A percentile compares a stretch with the other conserved stretches of the same genome.
phyloP scores from a whole-genome alignment of 257 asterid species.

The Hygrophila difformis region DNA sequence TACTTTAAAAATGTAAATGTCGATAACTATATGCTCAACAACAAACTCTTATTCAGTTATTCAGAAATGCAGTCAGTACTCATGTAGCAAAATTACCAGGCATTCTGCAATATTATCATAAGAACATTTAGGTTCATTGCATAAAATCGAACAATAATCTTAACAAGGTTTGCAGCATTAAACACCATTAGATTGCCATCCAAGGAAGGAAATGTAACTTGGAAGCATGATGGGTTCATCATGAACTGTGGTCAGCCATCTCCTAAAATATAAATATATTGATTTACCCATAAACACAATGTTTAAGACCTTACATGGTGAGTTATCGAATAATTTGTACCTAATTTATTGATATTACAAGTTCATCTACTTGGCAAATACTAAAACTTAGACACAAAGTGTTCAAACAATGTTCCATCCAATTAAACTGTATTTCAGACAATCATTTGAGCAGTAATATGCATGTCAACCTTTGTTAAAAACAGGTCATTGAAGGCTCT shows the following conservation, averaged over 20 bases:
- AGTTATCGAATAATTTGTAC: no score
- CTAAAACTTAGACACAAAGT: no score
- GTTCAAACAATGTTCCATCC: conserved; percentile 1
- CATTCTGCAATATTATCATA: neutral
- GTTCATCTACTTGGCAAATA: no score
- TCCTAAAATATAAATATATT: conserved; percentile 1
- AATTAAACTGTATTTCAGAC: conserved; percentile 2
- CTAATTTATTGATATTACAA: no score
- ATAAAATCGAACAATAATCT: conserved; percentile 1
- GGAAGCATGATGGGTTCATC: no score
- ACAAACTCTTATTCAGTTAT: no score
- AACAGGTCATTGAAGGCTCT: conserved; percentile 80
- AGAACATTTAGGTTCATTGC: no score
- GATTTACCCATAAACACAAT: no score
- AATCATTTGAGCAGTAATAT: conserved; percentile 11
- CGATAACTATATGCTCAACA: no score
- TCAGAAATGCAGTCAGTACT: no score
- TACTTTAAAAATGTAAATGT: neutral
- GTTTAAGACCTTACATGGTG: no score
- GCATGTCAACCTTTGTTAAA: conserved; percentile 67
- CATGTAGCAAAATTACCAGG: conserved; percentile 8
- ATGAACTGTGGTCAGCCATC: neutral
- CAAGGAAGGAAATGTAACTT: neutral
- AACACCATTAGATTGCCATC: conserved; percentile 1
- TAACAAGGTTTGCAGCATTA: neutral